Conservation (phyloP, 208 protist genomes). For the Naegleria fowleri region DNA sequence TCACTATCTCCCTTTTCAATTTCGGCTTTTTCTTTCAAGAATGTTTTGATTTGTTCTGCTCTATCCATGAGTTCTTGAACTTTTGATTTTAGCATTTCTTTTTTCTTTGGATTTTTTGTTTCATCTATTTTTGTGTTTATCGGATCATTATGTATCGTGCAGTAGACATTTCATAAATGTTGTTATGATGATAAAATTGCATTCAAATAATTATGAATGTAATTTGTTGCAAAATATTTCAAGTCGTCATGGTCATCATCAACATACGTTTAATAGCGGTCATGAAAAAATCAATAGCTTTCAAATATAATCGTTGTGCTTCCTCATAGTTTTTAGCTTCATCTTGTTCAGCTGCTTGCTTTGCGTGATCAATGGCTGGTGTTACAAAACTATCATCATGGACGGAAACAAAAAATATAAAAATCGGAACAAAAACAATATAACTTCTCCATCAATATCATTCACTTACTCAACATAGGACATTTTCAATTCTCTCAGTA, state of each 20-base stretch:
- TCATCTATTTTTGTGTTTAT: slow-evolving; percentile 16
- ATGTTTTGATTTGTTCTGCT: slow-evolving; percentile 89
- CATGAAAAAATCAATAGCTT: slow-evolving; percentile 86
- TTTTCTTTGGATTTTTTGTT: slow-evolving; percentile 84
- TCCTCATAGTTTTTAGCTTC: slow-evolving; percentile 82
- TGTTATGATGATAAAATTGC: too few species aligned
- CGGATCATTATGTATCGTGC: not conserved
- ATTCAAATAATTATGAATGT: too few species aligned
- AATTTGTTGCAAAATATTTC: not conserved
- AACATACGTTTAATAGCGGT: slow-evolving; percentile 84
- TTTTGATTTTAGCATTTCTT: slow-evolving; percentile 77
- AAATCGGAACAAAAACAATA: not conserved
- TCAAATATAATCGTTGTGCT: slow-evolving; percentile 81
- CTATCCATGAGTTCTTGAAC: slow-evolving; percentile 82
- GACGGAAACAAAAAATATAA: not conserved
- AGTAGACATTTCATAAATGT: not conserved
- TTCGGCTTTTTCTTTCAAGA: slow-evolving; percentile 64
- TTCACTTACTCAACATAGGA: not conserved
- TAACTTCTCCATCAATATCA: not conserved
- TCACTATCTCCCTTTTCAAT: slow-evolving; percentile 49
- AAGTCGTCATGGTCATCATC: not conserved
- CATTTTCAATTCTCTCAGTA: not conserved
- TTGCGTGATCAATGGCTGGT: slow-evolving; percentile 82
- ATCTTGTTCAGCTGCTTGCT: slow-evolving; percentile 77
- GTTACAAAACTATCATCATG: slow-evolving; percentile 67